A percentile compares a stretch with the other conserved stretches of the same genome.
Evolutionary conservation across 2,329 filamentous ascomycete species (phyloP).

Genomic region (Exophiala sp.): DNA sequence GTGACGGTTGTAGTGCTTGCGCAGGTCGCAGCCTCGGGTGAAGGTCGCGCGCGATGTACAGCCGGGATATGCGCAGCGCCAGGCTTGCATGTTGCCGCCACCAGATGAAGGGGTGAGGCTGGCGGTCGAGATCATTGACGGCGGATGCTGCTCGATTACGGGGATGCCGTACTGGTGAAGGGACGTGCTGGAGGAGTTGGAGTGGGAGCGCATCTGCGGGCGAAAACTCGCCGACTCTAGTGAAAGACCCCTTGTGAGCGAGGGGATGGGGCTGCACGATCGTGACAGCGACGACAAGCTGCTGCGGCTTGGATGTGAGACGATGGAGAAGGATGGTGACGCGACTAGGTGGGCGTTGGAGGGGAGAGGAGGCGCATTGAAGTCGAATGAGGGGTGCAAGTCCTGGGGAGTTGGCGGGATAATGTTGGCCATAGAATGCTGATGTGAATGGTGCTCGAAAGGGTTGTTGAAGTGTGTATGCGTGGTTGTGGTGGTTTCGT

Average conservation of each 20-base stretch:
- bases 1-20: constrained; percentile 62
- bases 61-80: constrained; percentile 57
- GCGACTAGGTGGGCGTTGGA: constrained; percentile 17
- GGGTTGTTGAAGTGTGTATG: constrained; percentile 9
- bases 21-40: constrained; percentile 57
- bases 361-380: constrained; percentile 19
- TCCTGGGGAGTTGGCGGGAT: constrained; percentile 28
- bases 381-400: constrained; percentile 23
- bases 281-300: constrained; percentile 25
- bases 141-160: constrained; percentile 11
- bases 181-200: constrained; percentile 25
- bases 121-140: constrained; percentile 5
- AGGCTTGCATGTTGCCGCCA: constrained; percentile 36
- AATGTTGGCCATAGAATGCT: constrained; percentile 19
- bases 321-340: constrained; percentile 23
- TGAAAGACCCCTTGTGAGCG: constrained; percentile 5
- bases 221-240: constrained; percentile 10
- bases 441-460: constrained; percentile 6
- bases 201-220: constrained; percentile 20
- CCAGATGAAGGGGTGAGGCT: constrained; percentile 3
- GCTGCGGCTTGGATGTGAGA: constrained; percentile 20
- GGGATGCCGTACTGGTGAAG: constrained; percentile 29
- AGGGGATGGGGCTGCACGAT: constrained; percentile 23
- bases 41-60: constrained; percentile 59
- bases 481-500: constrained; percentile 18